phyloP scores from a whole-genome alignment of 1,284 basidiomycete genomes.

The Ustilago nuda region DNA sequence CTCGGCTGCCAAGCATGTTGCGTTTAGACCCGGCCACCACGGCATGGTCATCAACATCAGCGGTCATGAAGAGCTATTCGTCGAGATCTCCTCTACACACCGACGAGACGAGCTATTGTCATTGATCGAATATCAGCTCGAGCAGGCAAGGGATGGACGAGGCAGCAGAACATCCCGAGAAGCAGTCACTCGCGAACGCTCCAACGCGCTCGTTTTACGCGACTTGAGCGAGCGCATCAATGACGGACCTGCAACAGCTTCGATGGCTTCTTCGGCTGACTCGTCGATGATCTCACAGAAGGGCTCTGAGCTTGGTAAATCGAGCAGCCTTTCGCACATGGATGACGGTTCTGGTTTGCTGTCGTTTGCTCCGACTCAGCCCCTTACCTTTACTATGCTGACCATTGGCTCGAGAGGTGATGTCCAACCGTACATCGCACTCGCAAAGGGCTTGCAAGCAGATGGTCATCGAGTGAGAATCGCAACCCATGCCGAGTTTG shows the following conservation, averaged over 20 bases:
- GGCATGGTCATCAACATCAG: constrained; percentile 90
- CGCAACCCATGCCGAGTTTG: constrained; percentile 93
- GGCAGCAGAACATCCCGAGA: constrained; percentile 22
- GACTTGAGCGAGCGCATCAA: constrained; percentile 59
- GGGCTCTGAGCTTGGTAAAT: constrained; percentile 14
- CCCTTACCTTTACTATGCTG: constrained; percentile 77
- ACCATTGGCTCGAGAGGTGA: constrained; percentile 91
- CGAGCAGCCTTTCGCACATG: constrained; percentile 25
- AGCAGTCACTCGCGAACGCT: constrained; percentile 37
- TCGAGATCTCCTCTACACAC: constrained; percentile 85
- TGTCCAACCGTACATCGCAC: constrained; percentile 85
- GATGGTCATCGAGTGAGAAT: constrained; percentile 88
- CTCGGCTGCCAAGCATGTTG: constrained; percentile 83
- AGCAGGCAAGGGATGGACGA: constrained; percentile 21
- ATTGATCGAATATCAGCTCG: constrained; percentile 79
- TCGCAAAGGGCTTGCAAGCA: constrained; percentile 88
- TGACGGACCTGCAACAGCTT: constrained; percentile 24
- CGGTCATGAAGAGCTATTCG: constrained; percentile 95
- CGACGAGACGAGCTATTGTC: constrained; percentile 81
- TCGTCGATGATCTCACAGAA: constrained; percentile 35
- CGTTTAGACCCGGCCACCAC: constrained; percentile 86
- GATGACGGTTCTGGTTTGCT: constrained; percentile 44
- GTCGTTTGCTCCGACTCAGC: constrained; percentile 39
- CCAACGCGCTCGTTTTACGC: constrained; percentile 52
- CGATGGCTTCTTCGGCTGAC: constrained; percentile 33